A percentile compares a stretch with the other conserved stretches of the same genome.
Evolutionary conservation across 2,329 filamentous ascomycete species (phyloP).

Genomic region (Ceratocystis diversiconidia): DNA sequence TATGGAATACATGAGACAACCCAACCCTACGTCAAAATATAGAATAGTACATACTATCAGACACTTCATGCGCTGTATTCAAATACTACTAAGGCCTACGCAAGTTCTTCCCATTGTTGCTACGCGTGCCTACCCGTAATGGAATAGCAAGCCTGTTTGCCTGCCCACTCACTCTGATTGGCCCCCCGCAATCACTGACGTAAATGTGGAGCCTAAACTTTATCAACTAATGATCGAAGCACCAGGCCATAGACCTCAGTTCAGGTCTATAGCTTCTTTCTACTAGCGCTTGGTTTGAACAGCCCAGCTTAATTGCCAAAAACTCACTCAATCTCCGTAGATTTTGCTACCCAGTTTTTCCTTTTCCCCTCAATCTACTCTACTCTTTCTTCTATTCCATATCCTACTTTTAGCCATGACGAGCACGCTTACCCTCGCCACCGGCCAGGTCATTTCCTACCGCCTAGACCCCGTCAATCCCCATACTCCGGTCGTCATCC

Average conservation of each 20-base stretch:
- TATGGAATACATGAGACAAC: too few relatives aligned
- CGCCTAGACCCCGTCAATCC: slow-evolving; percentile 21
- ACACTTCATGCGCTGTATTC: neutral
- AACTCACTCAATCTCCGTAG: too few relatives aligned
- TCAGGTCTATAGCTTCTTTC: neutral
- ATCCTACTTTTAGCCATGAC: slow-evolving; percentile 8
- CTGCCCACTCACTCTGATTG: neutral
- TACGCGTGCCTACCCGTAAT: neutral
- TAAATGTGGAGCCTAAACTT: neutral
- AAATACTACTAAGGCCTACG: neutral
- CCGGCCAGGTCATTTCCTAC: slow-evolving; percentile 24
- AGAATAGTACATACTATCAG: too few relatives aligned
- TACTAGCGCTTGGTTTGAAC: neutral
- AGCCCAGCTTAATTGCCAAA: neutral
- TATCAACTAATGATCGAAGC: neutral
- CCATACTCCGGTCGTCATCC: slow-evolving; percentile 25
- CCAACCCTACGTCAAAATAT: too few relatives aligned
- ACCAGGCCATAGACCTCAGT: neutral
- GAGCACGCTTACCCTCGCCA: slow-evolving; percentile 21
- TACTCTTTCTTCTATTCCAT: neutral
- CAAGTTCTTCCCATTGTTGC: neutral
- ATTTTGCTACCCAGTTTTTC: neutral
- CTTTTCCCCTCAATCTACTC: neutral
- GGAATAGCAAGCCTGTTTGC: neutral
- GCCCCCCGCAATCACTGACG: neutral